phyloP scores from a whole-genome alignment of 2,329 filamentous ascomycete genomes.

The Calonectria henricotiae region DNA sequence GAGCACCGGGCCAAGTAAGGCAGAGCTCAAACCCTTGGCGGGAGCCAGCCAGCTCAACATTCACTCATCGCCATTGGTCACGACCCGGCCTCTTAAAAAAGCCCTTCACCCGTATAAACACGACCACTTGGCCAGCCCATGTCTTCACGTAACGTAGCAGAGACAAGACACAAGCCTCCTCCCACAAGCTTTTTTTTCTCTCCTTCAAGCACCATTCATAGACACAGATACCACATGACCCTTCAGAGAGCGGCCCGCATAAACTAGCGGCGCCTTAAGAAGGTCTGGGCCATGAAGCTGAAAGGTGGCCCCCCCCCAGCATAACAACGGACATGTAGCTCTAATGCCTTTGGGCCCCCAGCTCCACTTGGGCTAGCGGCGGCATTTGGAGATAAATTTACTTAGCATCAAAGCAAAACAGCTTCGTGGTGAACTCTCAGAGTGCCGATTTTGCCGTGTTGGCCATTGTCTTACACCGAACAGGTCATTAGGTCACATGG shows the following conservation, averaged over 20 bases:
- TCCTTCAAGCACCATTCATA: neutral
- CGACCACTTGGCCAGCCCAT: neutral
- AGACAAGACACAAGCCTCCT: neutral
- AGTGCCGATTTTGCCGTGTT: conserved; percentile 10
- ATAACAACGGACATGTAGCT: neutral
- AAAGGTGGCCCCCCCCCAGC: neutral
- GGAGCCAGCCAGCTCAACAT: neutral
- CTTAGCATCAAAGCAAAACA: conserved; percentile 7
- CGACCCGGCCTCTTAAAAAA: neutral
- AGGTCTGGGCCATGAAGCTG: conserved; percentile 21
- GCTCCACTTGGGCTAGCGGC: neutral
- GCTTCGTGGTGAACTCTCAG: neutral
- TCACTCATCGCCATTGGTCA: neutral
- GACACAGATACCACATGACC: conserved; percentile 4
- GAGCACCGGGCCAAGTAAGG: neutral
- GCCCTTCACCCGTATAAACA: neutral
- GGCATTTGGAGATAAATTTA: conserved; percentile 12
- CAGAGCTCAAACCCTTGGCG: neutral
- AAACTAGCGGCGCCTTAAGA: conserved; percentile 17
- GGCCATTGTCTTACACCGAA: neutral
- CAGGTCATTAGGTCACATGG: neutral
- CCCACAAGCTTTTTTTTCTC: neutral
- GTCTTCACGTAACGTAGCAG: conserved; percentile 20
- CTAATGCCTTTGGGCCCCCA: neutral
- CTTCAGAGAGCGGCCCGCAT: conserved; percentile 17